These are phyloP conservation scores for Kalmusia sp. DNA, from an alignment of 2,329 filamentous ascomycete species.

Conservation along the genomic window DNA sequence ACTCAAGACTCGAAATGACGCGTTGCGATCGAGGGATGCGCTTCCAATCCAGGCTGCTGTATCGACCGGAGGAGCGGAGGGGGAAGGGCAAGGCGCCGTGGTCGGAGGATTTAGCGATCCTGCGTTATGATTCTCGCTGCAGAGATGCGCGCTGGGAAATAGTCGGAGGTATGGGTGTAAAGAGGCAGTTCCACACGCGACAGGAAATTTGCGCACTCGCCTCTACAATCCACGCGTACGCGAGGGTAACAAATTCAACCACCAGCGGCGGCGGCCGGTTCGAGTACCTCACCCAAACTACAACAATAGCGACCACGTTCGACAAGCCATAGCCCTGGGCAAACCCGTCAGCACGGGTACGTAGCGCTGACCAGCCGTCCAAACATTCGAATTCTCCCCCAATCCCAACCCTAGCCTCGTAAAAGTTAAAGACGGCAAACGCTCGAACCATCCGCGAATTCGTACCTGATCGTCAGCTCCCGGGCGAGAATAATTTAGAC, in stretches of 20 bases:
- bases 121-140: not conserved
- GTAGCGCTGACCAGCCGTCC: slow-evolving; percentile 1
- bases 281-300: not conserved
- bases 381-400: not conserved
- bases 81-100: not conserved
- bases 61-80: not conserved
- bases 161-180: not conserved
- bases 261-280: not conserved
- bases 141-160: not conserved
- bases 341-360: slow-evolving; percentile 1
- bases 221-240: not conserved
- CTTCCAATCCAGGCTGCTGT: too few species aligned
- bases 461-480: slow-evolving; percentile 8
- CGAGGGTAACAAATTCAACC: too few species aligned
- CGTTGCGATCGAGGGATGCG: not conserved
- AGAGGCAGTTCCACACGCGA: not conserved
- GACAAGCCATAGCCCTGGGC: not conserved
- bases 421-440: slow-evolving; percentile 1
- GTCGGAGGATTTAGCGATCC: slow-evolving; percentile 3
- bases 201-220: not conserved
- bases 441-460: slow-evolving; percentile 5
- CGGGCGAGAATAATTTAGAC: not conserved
- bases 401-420: slow-evolving; percentile 4
- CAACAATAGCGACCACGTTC: not conserved
- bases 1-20: not conserved